Base-by-base conservation (phyloP, 1,284 basidiomycete genomes). In the Ustilago curta region DNA sequence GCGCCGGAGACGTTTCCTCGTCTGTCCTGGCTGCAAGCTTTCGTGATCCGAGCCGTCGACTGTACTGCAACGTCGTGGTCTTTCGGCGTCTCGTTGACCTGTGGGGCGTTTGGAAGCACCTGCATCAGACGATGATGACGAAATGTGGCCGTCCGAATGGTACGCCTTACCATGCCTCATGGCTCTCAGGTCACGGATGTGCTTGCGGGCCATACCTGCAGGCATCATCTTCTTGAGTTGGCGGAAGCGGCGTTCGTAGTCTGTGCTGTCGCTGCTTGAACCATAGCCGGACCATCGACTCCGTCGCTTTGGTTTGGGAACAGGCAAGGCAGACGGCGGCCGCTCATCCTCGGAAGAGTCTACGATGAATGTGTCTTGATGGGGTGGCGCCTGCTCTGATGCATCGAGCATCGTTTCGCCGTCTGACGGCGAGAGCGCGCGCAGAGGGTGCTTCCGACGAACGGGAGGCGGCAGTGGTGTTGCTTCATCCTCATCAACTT, bases 141-240 rank as follows among this genome's bases (percentile, higher is more conserved):
- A 76, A 44, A 66, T 27, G 35, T 75, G 76, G 0, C 78, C 78
- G 19, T 79, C 74, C 1, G 79, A 77, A 45, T 80, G 77, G 51
- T 81, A 79, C 1, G 71, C 71, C n/a, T 80, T 76, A n/a, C 80
- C 81, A 32, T 79, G 77, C 4, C 80, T 70, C 83, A 84, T 84
- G 4, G 77, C 77, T 18, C 75, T 74, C 7, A 83, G 56, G 49
- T 84, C 83, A 14, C 78, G 77, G 29, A 84, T 83, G 62, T 81
- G 77, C 50, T 74, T 72, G 32, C 77, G 73, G 18, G 83, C 83
- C 76, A 78, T 77, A 35, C 70, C 72, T 3, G 75, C 72, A 0
- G 83, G 83, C 82, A 84, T 84, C 79, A 83, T 82, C 44, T 76
- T 76, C 32, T 78, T 80, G 12, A 83, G 70, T 27, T 77, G 65